These are phyloP conservation scores for Aspergillus sp. DNA, from an alignment of 2,329 filamentous ascomycete species.

Conservation along the genomic window DNA sequence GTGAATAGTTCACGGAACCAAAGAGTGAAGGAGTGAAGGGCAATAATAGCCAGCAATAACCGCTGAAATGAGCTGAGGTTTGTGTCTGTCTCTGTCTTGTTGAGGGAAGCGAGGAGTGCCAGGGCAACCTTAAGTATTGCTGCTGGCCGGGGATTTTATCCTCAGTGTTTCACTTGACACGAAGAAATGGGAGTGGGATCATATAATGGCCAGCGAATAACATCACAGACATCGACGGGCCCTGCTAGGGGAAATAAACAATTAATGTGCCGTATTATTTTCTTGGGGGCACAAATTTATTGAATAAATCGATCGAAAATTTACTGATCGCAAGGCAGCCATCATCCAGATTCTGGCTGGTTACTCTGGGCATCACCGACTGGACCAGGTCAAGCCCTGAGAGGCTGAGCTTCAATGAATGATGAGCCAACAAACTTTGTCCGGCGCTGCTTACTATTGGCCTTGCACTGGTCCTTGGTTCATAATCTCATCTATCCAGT, in stretches of 20 bases:
- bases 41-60: no score
- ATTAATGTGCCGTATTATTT: slow-evolving; percentile 4
- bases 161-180: slow-evolving; percentile 12
- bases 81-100: not conserved
- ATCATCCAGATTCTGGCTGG: not conserved
- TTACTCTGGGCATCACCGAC: slow-evolving; percentile 16
- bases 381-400: not conserved
- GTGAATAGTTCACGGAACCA: no score
- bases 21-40: no score
- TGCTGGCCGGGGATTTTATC: slow-evolving; percentile 11
- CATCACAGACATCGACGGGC: slow-evolving; percentile 4
- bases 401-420: no score
- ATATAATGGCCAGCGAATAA: slow-evolving; percentile 1
- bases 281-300: not conserved
- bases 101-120: no score
- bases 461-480: not conserved
- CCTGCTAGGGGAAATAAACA: not conserved
- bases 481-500: not conserved
- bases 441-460: not conserved
- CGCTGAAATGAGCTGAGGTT: no score
- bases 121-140: not conserved
- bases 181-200: slow-evolving; percentile 7
- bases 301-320: not conserved
- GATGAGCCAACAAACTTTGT: slow-evolving; percentile 4
- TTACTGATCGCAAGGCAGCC: slow-evolving; percentile 6